phyloP scores from a whole-genome alignment of 306 rosid species.

The Citrullus colocynthis region DNA sequence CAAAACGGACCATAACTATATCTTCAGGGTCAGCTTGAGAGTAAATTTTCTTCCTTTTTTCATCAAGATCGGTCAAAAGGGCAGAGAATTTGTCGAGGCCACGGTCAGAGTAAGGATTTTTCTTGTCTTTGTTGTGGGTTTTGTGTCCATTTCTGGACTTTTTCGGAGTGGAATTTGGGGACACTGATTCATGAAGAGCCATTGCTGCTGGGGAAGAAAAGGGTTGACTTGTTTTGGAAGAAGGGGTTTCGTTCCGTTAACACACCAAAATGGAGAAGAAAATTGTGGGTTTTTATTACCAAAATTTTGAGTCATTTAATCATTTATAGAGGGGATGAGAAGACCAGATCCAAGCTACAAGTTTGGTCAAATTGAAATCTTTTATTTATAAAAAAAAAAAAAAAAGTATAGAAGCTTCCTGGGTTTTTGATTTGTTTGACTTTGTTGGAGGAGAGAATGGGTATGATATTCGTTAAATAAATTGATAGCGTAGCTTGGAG shows the following conservation, averaged over 20 bases:
- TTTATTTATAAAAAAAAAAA: conserved; percentile 14
- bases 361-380: conserved; percentile 26
- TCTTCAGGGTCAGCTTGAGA: conserved; percentile 39
- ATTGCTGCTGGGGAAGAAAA: conserved; percentile 7
- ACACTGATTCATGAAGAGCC: conserved; percentile 13
- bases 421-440: background rate
- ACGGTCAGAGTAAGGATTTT: conserved; percentile 53
- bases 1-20: conserved; percentile 51
- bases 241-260: background rate
- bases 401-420: background rate
- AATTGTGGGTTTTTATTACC: conserved; percentile 8
- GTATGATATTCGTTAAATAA: background rate
- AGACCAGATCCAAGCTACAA: conserved; percentile 28
- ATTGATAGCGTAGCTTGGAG: background rate
- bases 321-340: background rate
- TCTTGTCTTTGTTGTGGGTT: conserved; percentile 20
- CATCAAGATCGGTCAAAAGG: conserved; percentile 69
- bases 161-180: conserved; percentile 26
- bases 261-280: background rate
- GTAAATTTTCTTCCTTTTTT: conserved; percentile 54
- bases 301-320: background rate
- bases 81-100: conserved; percentile 84
- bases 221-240: background rate
- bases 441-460: background rate
- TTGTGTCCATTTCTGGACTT: conserved; percentile 21